Evolutionary conservation across 2,329 filamentous ascomycete genomes (phyloP).

Genomic region (Penicillium sp.): DNA sequence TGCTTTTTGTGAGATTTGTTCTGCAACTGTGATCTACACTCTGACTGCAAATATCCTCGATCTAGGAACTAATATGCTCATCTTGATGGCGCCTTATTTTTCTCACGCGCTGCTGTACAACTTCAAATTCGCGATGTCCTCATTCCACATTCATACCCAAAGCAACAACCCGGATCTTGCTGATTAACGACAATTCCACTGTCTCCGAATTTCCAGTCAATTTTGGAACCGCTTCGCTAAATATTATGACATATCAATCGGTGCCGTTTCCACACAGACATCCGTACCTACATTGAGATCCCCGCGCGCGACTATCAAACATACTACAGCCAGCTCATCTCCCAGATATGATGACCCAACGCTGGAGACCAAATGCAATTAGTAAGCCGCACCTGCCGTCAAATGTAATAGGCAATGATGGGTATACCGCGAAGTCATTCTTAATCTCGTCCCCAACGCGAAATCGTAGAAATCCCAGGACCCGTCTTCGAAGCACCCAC

Average conservation of each 20-base stretch:
- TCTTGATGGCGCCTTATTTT: not conserved
- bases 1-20: not conserved
- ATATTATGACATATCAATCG: too few species aligned
- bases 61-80: conserved; percentile 1
- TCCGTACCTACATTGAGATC: too few species aligned
- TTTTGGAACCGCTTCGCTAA: not conserved
- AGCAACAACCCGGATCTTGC: not conserved
- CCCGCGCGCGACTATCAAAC: too few species aligned
- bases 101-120: not conserved
- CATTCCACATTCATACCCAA: not conserved
- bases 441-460: not conserved
- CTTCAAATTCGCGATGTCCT: not conserved
- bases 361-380: not conserved
- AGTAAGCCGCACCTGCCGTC: not conserved
- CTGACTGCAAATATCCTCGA: not conserved
- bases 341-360: too few species aligned
- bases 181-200: not conserved
- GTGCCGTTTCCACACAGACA: too few species aligned
- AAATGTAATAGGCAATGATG: not conserved
- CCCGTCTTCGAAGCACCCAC: not conserved
- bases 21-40: conserved; percentile 1
- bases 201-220: not conserved
- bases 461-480: not conserved
- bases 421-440: not conserved
- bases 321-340: too few species aligned